phyloP scores from a whole-genome alignment of 331 rosid genomes.

The Cydonia oblonga region DNA sequence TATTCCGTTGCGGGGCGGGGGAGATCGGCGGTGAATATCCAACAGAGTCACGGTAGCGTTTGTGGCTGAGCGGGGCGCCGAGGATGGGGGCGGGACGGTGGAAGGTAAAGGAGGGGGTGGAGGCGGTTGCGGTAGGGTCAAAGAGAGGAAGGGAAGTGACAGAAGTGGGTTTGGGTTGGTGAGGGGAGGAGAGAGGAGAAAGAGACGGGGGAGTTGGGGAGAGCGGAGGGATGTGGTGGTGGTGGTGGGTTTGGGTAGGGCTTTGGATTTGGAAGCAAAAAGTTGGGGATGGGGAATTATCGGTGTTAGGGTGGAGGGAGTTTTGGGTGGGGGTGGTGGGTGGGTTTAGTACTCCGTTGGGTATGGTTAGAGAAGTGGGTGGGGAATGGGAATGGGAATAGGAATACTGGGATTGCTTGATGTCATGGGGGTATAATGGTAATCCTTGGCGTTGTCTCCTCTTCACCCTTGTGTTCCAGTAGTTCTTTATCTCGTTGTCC shows the following conservation, averaged over 20 bases:
- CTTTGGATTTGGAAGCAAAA: slow-evolving; percentile 30
- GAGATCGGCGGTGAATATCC: slow-evolving; percentile 17
- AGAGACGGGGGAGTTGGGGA: slow-evolving; percentile 29
- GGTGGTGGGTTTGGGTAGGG: not conserved
- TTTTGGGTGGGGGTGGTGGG: not conserved
- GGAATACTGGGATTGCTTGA: slow-evolving; percentile 11
- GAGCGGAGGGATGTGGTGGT: slow-evolving; percentile 6
- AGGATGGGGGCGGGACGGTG: slow-evolving; percentile 54
- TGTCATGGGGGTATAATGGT: slow-evolving; percentile 49
- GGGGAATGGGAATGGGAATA: not conserved
- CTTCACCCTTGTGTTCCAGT: slow-evolving; percentile 85
- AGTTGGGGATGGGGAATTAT: not conserved
- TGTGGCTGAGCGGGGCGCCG: slow-evolving; percentile 35
- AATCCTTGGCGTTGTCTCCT: slow-evolving; percentile 74
- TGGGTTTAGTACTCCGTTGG: not conserved
- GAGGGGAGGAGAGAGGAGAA: slow-evolving; percentile 45
- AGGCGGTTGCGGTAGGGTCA: slow-evolving; percentile 14
- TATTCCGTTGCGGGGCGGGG: not conserved
- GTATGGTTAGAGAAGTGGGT: not conserved
- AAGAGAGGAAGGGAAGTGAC: slow-evolving; percentile 19
- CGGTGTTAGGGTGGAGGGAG: not conserved
- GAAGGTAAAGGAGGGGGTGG: slow-evolving; percentile 41
- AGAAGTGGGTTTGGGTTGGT: slow-evolving; percentile 15
- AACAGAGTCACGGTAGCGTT: slow-evolving; percentile 20
- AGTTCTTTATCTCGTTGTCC: slow-evolving; percentile 89